Percentiles rank a stretch among this genome's conserved stretches.
phyloP scores from a whole-genome alignment of 495 filamentous ascomycete genomes.

The Evernia prunastri region DNA sequence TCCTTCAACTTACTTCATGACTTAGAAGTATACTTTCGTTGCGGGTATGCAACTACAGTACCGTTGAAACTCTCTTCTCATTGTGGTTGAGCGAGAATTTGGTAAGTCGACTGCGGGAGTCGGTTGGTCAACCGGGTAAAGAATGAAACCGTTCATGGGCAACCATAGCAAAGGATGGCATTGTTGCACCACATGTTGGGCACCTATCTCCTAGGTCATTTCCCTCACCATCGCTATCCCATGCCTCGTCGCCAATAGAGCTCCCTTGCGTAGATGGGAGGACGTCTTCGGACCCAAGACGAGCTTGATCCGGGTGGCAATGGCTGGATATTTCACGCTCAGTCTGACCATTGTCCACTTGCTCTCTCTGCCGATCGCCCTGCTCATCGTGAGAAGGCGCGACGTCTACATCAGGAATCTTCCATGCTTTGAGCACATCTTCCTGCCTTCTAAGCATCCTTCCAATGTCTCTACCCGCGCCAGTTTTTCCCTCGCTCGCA shows the following conservation, averaged over 20 bases:
- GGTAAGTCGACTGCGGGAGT: no score
- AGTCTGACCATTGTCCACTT: neutral
- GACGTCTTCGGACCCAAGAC: slow-evolving; percentile 28
- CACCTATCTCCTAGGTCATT: slow-evolving; percentile 42
- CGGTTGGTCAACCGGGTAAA: slow-evolving; percentile 3
- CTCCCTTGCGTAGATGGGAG: slow-evolving; percentile 25
- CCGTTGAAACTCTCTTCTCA: neutral
- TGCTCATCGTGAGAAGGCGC: slow-evolving; percentile 23
- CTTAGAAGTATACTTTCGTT: neutral
- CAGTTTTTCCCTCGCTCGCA: slow-evolving; percentile 45
- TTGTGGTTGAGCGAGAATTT: neutral
- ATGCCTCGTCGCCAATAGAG: slow-evolving; percentile 32
- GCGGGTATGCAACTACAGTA: no score
- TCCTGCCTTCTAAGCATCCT: slow-evolving; percentile 66
- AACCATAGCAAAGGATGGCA: slow-evolving; percentile 65
- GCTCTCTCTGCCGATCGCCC: slow-evolving; percentile 20
- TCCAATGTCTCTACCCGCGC: slow-evolving; percentile 52
- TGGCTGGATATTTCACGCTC: neutral
- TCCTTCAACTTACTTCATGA: neutral
- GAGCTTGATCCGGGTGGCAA: neutral
- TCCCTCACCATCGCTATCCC: slow-evolving; percentile 42
- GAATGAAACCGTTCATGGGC: slow-evolving; percentile 68
- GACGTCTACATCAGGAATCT: slow-evolving; percentile 41
- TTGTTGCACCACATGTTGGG: slow-evolving; percentile 51
- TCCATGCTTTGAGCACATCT: slow-evolving; percentile 57